phyloP scores from a whole-genome alignment of 305 asterid species.

The Solanum hybrid region DNA sequence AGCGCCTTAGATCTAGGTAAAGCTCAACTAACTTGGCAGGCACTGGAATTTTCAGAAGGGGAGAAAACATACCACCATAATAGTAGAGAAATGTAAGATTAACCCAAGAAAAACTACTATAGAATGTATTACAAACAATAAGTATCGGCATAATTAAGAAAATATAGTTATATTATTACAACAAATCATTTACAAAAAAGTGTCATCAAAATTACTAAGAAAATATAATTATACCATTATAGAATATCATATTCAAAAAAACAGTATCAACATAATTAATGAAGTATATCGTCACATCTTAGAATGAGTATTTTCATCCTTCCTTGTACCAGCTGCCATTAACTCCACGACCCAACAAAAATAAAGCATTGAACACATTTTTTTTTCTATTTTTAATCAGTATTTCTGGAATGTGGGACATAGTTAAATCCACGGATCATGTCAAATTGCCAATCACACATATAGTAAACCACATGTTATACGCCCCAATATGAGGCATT shows the following conservation, averaged over 20 bases:
- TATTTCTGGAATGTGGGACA: not conserved
- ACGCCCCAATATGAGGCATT: not conserved
- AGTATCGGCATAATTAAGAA: not conserved
- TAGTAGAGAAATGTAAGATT: not conserved
- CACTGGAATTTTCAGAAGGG: slow-evolving; percentile 29
- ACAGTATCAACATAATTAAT: not conserved
- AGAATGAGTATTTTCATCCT: not conserved
- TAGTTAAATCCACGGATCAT: not conserved
- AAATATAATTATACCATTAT: not conserved
- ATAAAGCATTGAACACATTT: not conserved
- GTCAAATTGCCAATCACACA: no score
- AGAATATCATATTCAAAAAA: not conserved
- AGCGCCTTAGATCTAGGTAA: slow-evolving; percentile 66
- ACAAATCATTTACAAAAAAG: not conserved
- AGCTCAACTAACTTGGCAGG: slow-evolving; percentile 63
- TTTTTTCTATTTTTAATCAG: not conserved
- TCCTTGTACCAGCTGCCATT: not conserved
- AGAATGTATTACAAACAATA: not conserved
- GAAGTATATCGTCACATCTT: not conserved
- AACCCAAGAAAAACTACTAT: not conserved
- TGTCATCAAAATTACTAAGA: not conserved
- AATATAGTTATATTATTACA: not conserved
- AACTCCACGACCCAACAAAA: not conserved
- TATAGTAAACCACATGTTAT: not conserved
- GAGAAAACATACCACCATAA: slow-evolving; percentile 6